These are phyloP conservation scores for Trypanosoma theileri DNA, from an alignment of 208 protist species.

Conservation along the genomic window DNA sequence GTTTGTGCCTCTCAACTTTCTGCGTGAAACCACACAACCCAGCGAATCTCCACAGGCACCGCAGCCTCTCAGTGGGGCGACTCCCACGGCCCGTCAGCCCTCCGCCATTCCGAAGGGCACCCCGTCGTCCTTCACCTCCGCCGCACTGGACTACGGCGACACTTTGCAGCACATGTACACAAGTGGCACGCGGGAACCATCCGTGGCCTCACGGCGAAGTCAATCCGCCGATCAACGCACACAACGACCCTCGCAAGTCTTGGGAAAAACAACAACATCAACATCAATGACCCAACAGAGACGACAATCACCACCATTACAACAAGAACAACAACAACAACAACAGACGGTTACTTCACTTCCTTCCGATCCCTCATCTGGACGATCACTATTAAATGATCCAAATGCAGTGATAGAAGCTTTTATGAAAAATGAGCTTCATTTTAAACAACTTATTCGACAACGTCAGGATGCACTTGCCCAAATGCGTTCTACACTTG, in stretches of 20 bases:
- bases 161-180: conserved; percentile 15
- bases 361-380: not conserved
- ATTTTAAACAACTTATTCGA: conserved; percentile 81
- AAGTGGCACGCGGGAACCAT: not conserved
- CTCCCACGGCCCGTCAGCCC: conserved; percentile 2
- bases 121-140: conserved; percentile 12
- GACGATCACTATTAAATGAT: conserved; percentile 44
- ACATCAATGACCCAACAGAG: not conserved
- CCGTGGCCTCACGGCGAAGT: not conserved
- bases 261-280: not conserved
- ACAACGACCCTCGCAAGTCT: too few species aligned
- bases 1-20: conserved; percentile 79
- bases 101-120: conserved; percentile 3
- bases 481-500: conserved; percentile 54
- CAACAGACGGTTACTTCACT: not conserved
- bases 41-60: not conserved
- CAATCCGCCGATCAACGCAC: not conserved
- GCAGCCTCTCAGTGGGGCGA: not conserved
- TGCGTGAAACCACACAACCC: conserved; percentile 28
- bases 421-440: conserved; percentile 85
- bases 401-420: conserved; percentile 60
- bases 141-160: conserved; percentile 23
- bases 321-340: not conserved
- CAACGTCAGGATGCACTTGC: conserved; percentile 59
- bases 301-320: conserved; percentile 1